phyloP scores from a whole-genome alignment of 257 asterid species.

The Solanum neorickii region DNA sequence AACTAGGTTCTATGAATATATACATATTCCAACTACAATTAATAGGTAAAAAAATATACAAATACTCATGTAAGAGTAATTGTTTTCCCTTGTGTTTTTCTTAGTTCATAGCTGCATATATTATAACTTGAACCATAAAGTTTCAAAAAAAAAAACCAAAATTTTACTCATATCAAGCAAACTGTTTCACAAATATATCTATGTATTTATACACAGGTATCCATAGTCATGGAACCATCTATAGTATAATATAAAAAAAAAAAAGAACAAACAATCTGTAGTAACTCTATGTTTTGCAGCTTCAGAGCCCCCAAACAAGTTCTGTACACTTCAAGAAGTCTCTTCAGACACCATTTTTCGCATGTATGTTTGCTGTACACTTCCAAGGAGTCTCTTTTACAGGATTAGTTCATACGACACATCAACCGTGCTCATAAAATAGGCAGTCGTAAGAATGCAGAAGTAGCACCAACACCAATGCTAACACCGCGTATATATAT shows the following conservation, averaged over 20 bases:
- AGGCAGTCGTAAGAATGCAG: neutral
- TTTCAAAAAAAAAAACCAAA: neutral
- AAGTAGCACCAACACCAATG: neutral
- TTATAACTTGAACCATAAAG: neutral
- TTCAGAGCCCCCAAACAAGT: neutral
- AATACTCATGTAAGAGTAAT: neutral
- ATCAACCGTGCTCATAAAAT: neutral
- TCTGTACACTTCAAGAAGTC: neutral
- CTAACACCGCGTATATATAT: neutral
- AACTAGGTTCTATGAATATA: neutral
- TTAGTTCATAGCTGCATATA: neutral
- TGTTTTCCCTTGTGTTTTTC: neutral
- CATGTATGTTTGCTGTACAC: neutral
- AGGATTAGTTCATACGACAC: neutral
- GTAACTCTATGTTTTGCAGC: neutral
- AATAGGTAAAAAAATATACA: neutral
- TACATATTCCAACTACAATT: neutral
- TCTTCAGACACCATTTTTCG: neutral
- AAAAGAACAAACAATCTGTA: neutral
- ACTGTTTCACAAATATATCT: neutral
- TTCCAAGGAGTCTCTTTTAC: neutral
- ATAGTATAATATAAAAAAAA: neutral
- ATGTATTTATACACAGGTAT: neutral
- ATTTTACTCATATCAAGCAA: neutral
- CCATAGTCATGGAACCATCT: neutral